These are phyloP conservation scores for Fomitopsis pulvina DNA, from an alignment of 768 basidiomycete genomes.

Conservation along the genomic window DNA sequence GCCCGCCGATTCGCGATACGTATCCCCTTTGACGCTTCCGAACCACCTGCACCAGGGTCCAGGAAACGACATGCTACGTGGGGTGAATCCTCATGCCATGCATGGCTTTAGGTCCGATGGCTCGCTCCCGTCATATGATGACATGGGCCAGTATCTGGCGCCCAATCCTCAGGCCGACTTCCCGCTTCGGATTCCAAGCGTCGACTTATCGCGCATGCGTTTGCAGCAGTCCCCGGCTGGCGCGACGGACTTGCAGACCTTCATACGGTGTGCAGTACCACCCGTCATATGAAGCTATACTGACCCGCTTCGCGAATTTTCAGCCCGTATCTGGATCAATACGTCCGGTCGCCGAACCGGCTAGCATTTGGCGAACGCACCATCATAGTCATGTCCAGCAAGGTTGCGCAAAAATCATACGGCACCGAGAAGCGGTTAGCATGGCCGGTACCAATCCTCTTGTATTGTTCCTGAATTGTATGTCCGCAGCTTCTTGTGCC, in stretches of 20 bases:
- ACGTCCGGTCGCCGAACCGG: constrained; percentile 77
- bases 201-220: constrained; percentile 61
- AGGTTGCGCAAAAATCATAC: constrained; percentile 96
- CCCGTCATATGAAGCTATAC: constrained; percentile 13
- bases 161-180: constrained; percentile 49
- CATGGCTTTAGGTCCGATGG: constrained; percentile 50
- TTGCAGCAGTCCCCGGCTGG: constrained; percentile 49
- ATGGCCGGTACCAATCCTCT: background rate
- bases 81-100: constrained; percentile 68
- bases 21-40: constrained; percentile 43
- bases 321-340: constrained; percentile 74
- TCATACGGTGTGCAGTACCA: constrained; percentile 53
- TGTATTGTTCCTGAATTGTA: background rate
- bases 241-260: constrained; percentile 71
- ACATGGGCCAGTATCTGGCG: constrained; percentile 51
- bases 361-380: constrained; percentile 90
- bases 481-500: constrained; percentile 71
- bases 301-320: constrained; percentile 6
- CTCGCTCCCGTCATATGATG: constrained; percentile 43
- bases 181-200: constrained; percentile 53
- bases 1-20: constrained; percentile 20
- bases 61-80: constrained; percentile 51
- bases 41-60: constrained; percentile 46
- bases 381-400: constrained; percentile 95
- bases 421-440: constrained; percentile 88